Percentiles rank a stretch among this genome's conserved stretches.
phyloP scores from a whole-genome alignment of 352 stramenopile species.

The Phytophthora pluvialis region DNA sequence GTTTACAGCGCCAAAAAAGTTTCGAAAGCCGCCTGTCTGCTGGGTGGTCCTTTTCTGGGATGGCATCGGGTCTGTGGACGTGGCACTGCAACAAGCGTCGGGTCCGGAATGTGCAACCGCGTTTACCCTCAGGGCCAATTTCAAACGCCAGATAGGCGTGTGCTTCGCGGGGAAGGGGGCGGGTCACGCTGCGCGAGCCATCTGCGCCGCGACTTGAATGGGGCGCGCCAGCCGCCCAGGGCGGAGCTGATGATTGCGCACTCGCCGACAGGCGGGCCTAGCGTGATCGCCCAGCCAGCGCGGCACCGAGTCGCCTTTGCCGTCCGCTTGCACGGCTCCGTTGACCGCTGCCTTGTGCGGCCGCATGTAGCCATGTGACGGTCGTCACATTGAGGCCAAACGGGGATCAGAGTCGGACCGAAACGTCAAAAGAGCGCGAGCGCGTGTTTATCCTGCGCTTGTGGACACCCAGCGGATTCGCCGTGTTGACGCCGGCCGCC shows the following conservation, averaged over 20 bases:
- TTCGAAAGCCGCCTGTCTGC: not conserved
- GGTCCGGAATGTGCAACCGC: slow-evolving; percentile 4
- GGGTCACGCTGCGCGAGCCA: slow-evolving; percentile 3
- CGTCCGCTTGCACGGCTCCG: too few species aligned
- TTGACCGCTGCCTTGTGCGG: too few species aligned
- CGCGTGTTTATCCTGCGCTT: slow-evolving; percentile 5
- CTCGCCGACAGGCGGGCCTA: too few species aligned
- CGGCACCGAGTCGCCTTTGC: too few species aligned
- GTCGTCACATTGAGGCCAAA: not conserved
- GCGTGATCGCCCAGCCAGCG: too few species aligned
- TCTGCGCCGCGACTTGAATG: too few species aligned
- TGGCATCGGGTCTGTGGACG: slow-evolving; percentile 1
- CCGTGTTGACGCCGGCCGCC: slow-evolving; percentile 8
- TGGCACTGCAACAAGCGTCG: slow-evolving; percentile 13
- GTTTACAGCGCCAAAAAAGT: slow-evolving; percentile 18
- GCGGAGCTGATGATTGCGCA: too few species aligned
- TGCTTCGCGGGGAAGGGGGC: not conserved
- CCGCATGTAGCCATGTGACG: slow-evolving; percentile 12
- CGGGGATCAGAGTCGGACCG: slow-evolving; percentile 11
- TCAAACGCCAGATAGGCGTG: too few species aligned
- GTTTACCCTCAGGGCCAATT: not conserved
- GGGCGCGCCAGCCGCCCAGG: too few species aligned
- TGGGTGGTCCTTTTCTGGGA: slow-evolving; percentile 19
- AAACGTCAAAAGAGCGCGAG: slow-evolving; percentile 11
- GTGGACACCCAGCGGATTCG: not conserved